Evolutionary conservation across 2,329 filamentous ascomycete species (phyloP).

Genomic region (Colletotrichum viniferum): DNA sequence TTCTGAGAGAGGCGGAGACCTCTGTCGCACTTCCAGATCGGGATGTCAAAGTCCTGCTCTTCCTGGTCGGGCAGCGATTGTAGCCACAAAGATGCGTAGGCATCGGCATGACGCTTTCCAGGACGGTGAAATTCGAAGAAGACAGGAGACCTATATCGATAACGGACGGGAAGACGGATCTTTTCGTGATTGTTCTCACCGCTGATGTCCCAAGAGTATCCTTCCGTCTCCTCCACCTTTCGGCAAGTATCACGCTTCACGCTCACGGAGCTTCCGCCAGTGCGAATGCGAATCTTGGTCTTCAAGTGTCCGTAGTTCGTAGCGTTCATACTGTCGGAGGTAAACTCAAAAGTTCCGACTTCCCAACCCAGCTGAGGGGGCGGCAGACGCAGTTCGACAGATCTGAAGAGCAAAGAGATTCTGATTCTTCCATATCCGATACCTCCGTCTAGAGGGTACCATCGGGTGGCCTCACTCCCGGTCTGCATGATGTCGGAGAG

Average conservation of each 20-base stretch:
- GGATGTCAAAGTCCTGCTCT: constrained; percentile 79
- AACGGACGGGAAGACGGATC: constrained; percentile 84
- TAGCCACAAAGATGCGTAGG: constrained; percentile 85
- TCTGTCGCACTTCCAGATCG: constrained; percentile 85
- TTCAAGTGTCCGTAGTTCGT: constrained; percentile 68
- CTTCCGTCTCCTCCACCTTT: constrained; percentile 60
- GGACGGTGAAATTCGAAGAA: constrained; percentile 83
- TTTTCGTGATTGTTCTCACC: constrained; percentile 42
- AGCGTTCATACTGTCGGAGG: constrained; percentile 71
- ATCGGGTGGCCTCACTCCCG: constrained; percentile 83
- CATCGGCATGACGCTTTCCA: constrained; percentile 72
- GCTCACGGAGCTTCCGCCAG: constrained; percentile 80
- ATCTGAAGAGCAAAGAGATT: constrained; percentile 88
- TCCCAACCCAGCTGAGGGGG: constrained; percentile 90
- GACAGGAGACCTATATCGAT: constrained; percentile 87
- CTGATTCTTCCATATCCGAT: constrained; percentile 90
- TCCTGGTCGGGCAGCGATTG: constrained; percentile 84
- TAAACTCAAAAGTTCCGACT: constrained; percentile 91
- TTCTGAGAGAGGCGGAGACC: constrained; percentile 83
- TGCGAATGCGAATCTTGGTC: constrained; percentile 79
- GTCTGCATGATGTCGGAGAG: constrained; percentile 87
- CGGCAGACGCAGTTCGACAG: constrained; percentile 85
- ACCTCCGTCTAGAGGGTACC: constrained; percentile 96
- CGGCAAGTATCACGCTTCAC: constrained; percentile 69
- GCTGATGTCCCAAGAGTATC: constrained; percentile 53